phyloP scores from a whole-genome alignment of 2,329 filamentous ascomycete species.

The Rutstroemia sp. region DNA sequence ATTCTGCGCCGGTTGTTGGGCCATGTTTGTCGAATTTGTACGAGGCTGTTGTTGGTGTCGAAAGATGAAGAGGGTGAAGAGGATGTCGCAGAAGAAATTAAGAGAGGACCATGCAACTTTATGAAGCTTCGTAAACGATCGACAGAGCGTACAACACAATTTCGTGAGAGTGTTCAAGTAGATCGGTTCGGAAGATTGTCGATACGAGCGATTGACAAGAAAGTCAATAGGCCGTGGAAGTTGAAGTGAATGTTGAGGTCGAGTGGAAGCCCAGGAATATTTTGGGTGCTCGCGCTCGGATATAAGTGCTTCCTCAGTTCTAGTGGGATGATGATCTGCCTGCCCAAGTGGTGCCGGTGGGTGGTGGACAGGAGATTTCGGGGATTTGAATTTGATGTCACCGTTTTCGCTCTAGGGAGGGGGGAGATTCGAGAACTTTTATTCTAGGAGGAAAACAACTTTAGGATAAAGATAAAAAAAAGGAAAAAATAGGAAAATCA shows the following conservation, averaged over 20 bases:
- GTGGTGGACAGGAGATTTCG: too few species aligned
- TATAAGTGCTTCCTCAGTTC: neutral
- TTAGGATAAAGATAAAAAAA: too few species aligned
- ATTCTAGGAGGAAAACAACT: too few species aligned
- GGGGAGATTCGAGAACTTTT: too few species aligned
- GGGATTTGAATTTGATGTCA: too few species aligned
- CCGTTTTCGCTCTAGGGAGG: too few species aligned
- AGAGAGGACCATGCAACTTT: constrained; percentile 19
- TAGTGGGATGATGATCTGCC: neutral
- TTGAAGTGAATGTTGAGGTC: neutral
- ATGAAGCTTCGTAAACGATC: constrained; percentile 12
- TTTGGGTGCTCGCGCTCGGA: neutral
- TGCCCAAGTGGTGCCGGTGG: neutral
- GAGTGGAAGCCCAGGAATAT: neutral
- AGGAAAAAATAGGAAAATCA: too few species aligned
- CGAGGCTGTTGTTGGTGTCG: neutral
- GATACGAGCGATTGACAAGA: constrained; percentile 18
- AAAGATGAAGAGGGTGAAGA: neutral
- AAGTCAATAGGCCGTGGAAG: neutral
- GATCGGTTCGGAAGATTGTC: constrained; percentile 13
- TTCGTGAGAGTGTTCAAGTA: neutral
- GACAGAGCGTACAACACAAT: neutral
- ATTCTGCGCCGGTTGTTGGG: constrained; percentile 32
- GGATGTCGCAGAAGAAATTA: constrained; percentile 1
- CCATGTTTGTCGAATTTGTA: constrained; percentile 19